Evolutionary conservation across 345 rosid species (phyloP), one percentile per base, ranked within the genome.

Genomic region (Arabis alpina): DNA sequence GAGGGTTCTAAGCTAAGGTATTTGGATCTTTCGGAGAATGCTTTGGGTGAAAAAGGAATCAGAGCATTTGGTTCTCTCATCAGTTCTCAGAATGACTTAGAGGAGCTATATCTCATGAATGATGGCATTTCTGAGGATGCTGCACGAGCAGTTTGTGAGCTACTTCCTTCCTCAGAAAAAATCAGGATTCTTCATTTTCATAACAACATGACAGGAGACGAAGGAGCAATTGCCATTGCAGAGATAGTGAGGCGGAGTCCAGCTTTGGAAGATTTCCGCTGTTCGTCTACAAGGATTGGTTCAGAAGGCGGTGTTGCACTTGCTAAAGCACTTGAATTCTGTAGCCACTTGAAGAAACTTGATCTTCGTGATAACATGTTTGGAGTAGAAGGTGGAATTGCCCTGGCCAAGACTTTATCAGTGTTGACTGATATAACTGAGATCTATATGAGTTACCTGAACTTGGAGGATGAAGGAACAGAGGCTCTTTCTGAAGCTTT

Each of bases 321-420:
- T 8, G 86, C 88, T 14, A 81, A 88, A 56, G 92, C 98, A 48
- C 91, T 92, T 24, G 76, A 44, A 36, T 34, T 58, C 15, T 92
- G 96, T 78, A 61, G 76, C 73, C 81, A 63, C 56, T 57, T 92
- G 80, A 90, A 84, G 79, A 92, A 81, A 76, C 92, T 90, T 73
- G 98, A 92, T 80, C 85, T 92, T 36, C 91, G 89, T 61, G 98
- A 92, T 73, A 92, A 90, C 76, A 86, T 92, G 91, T 92, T 92
- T 78, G 96, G 93, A 36, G 82, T 82, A 4, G 95, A 90, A 73
- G 90, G 89, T 64, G 96, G 91, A 57, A 47, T 89, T 54, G 81
- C 96, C 23, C 77, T 87, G 66, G 82, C 88, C 65, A 80, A 80
- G 78, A 83, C 89, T 32, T 25, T 92, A 41, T 64, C 87, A 28